These are phyloP conservation scores for Talaromyces proteolyticus DNA, from an alignment of 495 filamentous ascomycete species.

Conservation along the genomic window DNA sequence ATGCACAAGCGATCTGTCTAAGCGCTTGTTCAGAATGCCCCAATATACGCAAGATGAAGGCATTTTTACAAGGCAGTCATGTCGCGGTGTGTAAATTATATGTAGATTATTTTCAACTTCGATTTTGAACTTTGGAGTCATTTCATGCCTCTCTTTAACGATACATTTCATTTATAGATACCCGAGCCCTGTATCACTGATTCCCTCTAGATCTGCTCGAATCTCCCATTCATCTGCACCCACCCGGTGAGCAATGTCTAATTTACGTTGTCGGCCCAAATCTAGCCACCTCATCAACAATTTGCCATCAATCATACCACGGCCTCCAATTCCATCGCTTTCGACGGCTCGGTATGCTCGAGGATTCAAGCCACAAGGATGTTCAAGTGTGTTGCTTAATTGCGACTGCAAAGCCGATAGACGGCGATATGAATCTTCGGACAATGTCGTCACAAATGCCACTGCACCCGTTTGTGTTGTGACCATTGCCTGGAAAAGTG, in stretches of 20 bases:
- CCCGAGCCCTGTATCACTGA: conserved; percentile 54
- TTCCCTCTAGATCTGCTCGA: conserved; percentile 52
- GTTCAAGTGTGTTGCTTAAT: conserved; percentile 67
- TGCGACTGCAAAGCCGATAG: conserved; percentile 78
- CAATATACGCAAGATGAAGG: no score
- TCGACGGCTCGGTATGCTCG: conserved; percentile 61
- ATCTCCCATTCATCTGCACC: conserved; percentile 52
- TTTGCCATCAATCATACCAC: conserved; percentile 58
- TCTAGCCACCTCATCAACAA: conserved; percentile 62
- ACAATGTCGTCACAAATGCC: conserved; percentile 68
- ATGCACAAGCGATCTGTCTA: no score
- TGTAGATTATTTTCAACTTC: no score
- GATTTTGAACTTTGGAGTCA: no score
- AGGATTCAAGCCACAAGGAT: conserved; percentile 75
- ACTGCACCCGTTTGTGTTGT: conserved; percentile 69
- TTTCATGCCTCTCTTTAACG: no score
- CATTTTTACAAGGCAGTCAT: no score
- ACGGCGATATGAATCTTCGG: conserved; percentile 76
- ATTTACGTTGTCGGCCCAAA: conserved; percentile 58
- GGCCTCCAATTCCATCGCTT: conserved; percentile 40
- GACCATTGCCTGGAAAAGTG: conserved; percentile 56
- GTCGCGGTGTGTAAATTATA: no score
- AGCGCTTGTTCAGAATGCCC: no score
- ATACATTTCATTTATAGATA: conserved; percentile 40
- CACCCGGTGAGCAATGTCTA: conserved; percentile 64